These are phyloP conservation scores for Neofusicoccum kwambonambiense DNA, from an alignment of 2,329 filamentous ascomycete genomes.

Conservation along the genomic window DNA sequence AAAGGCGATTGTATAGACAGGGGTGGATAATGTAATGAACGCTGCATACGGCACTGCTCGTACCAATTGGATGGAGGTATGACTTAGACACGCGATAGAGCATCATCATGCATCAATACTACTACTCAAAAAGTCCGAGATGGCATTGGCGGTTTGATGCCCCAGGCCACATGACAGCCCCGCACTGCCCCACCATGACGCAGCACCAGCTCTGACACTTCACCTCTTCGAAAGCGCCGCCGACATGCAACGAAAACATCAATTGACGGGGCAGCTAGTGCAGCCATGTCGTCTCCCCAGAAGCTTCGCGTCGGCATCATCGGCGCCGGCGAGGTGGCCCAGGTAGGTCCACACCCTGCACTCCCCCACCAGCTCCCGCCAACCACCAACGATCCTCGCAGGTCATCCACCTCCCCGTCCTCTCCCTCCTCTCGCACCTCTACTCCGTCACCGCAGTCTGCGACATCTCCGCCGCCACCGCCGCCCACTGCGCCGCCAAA, in stretches of 20 bases:
- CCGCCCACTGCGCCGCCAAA: slow-evolving; percentile 41
- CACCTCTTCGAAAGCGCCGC: neutral
- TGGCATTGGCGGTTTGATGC: neutral
- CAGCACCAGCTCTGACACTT: neutral
- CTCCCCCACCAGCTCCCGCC: neutral
- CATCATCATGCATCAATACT: too few relatives aligned
- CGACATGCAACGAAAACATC: neutral
- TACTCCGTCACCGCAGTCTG: slow-evolving; percentile 53
- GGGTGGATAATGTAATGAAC: neutral
- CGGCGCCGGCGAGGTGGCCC: slow-evolving; percentile 19
- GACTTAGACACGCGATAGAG: neutral
- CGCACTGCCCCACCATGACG: slow-evolving; percentile 16
- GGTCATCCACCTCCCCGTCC: slow-evolving; percentile 21
- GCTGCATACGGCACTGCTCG: too few relatives aligned
- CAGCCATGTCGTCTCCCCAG: neutral
- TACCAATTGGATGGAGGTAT: neutral
- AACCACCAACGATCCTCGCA: neutral
- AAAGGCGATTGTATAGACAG: neutral
- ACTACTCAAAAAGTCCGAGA: neutral
- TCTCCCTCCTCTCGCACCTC: slow-evolving; percentile 39
- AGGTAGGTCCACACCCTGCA: neutral
- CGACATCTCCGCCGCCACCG: slow-evolving; percentile 48
- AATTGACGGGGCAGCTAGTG: neutral
- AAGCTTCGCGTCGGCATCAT: slow-evolving; percentile 17
- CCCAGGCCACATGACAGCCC: neutral